Conservation (phyloP, 1,139 yeast species). For the Scheffersomyces stambukii region DNA sequence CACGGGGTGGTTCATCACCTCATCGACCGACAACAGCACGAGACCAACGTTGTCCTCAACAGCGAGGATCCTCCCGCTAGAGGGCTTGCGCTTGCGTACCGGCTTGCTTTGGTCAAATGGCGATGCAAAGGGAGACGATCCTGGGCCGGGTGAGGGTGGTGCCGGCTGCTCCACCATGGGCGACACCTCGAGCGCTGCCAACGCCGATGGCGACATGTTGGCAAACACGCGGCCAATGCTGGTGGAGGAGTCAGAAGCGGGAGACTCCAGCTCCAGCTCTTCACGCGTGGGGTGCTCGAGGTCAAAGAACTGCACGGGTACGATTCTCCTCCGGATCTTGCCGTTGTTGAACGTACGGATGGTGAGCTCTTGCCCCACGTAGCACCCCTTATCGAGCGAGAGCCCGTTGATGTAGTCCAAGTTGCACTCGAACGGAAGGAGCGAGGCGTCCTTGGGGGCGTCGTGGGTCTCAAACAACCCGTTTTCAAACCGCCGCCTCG, state of each 20-base stretch:
- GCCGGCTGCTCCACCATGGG: slow-evolving; percentile 15
- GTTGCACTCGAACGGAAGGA: slow-evolving; percentile 81
- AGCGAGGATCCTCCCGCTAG: slow-evolving; percentile 59
- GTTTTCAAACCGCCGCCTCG: slow-evolving; percentile 46
- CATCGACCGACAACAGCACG: slow-evolving; percentile 51
- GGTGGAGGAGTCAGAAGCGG: slow-evolving; percentile 15
- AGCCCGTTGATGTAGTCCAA: slow-evolving; percentile 81
- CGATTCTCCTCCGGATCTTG: slow-evolving; percentile 71
- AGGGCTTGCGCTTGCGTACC: slow-evolving; percentile 31
- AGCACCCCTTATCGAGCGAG: slow-evolving; percentile 89
- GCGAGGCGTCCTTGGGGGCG: slow-evolving; percentile 31
- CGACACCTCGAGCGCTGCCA: slow-evolving; percentile 23
- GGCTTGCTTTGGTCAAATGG: slow-evolving; percentile 31
- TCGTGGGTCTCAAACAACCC: slow-evolving; percentile 69
- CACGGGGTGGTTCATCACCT: slow-evolving; percentile 23
- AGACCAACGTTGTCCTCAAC: slow-evolving; percentile 62
- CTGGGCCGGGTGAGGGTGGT: slow-evolving; percentile 7
- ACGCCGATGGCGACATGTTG: slow-evolving; percentile 13
- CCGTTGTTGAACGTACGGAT: slow-evolving; percentile 86
- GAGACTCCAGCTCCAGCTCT: background rate
- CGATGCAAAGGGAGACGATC: slow-evolving; percentile 10
- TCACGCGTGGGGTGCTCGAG: slow-evolving; percentile 2
- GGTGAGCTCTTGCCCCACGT: slow-evolving; percentile 92
- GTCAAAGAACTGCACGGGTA: slow-evolving; percentile 60
- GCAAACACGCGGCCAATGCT: slow-evolving; percentile 15